Percentiles rank a stretch among this genome's conserved stretches.
Evolutionary conservation across 345 rosid species (phyloP).

Genomic region (Moricandia arvensis): DNA sequence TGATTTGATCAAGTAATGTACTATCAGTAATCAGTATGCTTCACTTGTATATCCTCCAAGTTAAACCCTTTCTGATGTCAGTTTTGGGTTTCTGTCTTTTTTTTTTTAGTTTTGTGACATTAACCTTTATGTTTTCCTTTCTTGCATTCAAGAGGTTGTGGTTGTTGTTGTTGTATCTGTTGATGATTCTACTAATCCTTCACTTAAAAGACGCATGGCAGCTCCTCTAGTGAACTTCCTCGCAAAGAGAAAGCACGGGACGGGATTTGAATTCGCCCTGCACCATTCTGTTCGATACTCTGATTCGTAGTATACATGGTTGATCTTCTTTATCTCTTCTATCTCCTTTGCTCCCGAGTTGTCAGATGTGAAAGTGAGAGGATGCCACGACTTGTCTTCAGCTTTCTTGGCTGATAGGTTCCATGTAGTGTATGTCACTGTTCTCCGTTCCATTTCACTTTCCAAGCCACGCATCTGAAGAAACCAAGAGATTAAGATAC

Average conservation of each 20-base stretch:
- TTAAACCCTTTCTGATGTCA: constrained; percentile 12
- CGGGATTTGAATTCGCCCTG: constrained; percentile 41
- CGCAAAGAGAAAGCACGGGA: constrained; percentile 77
- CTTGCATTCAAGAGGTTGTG: neutral
- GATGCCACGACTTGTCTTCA: constrained; percentile 87
- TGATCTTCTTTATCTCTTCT: constrained; percentile 68
- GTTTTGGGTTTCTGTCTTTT: neutral
- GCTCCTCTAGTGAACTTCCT: constrained; percentile 93
- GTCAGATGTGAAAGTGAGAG: constrained; percentile 68
- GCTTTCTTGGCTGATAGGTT: constrained; percentile 55
- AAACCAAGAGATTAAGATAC: neutral
- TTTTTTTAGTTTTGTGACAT: constrained; percentile 23
- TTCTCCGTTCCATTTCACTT: constrained; percentile 69
- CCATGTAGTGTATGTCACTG: constrained; percentile 88
- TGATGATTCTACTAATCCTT: constrained; percentile 57
- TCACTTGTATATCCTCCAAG: constrained; percentile 24
- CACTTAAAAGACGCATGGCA: constrained; percentile 80
- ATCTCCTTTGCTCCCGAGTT: constrained; percentile 53
- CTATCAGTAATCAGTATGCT: neutral
- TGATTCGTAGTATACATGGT: constrained; percentile 69
- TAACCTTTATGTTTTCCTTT: neutral
- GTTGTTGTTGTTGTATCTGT: constrained; percentile 23
- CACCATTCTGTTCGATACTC: constrained; percentile 94
- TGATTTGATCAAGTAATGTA: neutral
- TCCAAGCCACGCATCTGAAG: constrained; percentile 73